These are phyloP conservation scores for Podaxis sp. DNA, from an alignment of 768 basidiomycete species.

Conservation along the genomic window DNA sequence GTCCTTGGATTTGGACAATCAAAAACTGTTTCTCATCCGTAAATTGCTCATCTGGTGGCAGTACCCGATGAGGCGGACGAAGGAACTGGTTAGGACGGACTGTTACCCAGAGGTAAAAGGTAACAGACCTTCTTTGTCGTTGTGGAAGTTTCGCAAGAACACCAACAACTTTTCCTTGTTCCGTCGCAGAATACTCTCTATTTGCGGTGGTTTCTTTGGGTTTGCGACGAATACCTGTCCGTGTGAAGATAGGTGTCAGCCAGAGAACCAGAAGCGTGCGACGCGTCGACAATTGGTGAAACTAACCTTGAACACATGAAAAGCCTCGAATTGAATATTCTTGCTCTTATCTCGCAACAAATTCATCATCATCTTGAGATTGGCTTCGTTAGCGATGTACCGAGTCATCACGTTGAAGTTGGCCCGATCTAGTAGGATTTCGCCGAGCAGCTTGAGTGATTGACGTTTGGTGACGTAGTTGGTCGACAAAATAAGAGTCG, in stretches of 20 bases:
- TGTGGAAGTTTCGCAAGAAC: constrained; percentile 94
- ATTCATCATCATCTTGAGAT: constrained; percentile 99
- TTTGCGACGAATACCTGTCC: constrained; percentile 95
- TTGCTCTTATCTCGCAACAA: constrained; percentile 96
- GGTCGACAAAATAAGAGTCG: constrained; percentile 85
- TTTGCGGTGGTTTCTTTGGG: constrained; percentile 97
- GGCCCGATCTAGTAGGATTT: constrained; percentile 95
- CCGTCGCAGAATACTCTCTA: constrained; percentile 84
- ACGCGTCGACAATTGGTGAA: neutral
- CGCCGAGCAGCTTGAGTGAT: constrained; percentile 95
- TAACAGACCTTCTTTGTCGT: constrained; percentile 89
- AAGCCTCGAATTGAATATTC: constrained; percentile 99
- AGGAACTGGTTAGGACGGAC: neutral
- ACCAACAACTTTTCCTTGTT: constrained; percentile 92
- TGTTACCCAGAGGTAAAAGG: neutral
- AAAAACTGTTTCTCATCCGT: constrained; percentile 97
- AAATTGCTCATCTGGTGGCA: constrained; percentile 88
- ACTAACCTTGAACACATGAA: constrained; percentile 98
- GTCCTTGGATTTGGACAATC: constrained; percentile 84
- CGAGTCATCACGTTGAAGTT: constrained; percentile 99
- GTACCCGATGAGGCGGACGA: neutral
- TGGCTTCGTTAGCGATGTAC: constrained; percentile 93
- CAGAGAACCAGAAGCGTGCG: neutral
- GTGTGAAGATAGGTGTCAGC: neutral
- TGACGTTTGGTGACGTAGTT: constrained; percentile 99